These are phyloP conservation scores for Trypanosoma platydactyli DNA, from an alignment of 208 protist species.

Conservation along the genomic window DNA sequence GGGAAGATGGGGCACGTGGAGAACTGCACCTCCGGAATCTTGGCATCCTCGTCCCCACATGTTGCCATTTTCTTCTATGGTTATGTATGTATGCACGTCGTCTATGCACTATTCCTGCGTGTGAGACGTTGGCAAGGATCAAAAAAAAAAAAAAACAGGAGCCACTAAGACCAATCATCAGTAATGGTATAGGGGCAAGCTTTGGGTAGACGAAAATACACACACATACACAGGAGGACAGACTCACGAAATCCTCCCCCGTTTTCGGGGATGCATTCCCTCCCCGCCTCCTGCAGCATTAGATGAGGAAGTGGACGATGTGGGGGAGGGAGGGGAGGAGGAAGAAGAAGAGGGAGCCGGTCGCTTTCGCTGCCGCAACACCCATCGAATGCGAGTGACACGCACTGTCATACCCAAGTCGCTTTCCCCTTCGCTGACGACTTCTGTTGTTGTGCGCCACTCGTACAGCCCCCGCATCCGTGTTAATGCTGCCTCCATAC, in stretches of 20 bases:
- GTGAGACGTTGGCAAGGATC: neutral
- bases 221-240: too few species aligned
- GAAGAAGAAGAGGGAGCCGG: neutral
- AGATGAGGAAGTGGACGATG: neutral
- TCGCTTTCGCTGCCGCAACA: neutral
- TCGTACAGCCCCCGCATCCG: constrained; percentile 40
- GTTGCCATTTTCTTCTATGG: neutral
- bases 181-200: neutral
- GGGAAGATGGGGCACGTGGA: constrained; percentile 32
- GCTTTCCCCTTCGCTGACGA: constrained; percentile 49
- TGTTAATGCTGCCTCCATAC: constrained; percentile 30
- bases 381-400: constrained; percentile 69
- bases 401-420: constrained; percentile 70
- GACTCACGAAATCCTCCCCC: constrained; percentile 4
- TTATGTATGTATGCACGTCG: constrained; percentile 11
- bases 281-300: neutral
- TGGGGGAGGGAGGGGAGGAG: neutral
- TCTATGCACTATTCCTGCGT: neutral
- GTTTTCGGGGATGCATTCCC: neutral
- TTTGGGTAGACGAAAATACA: neutral
- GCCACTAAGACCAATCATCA: neutral
- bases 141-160: neutral
- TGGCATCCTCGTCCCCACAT: neutral
- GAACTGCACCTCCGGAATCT: constrained; percentile 14
- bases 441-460: constrained; percentile 48